Evolutionary conservation across 1,139 yeast genomes (phyloP), one percentile per base, ranked within the genome.

Genomic region (Suhomyces maxii): DNA sequence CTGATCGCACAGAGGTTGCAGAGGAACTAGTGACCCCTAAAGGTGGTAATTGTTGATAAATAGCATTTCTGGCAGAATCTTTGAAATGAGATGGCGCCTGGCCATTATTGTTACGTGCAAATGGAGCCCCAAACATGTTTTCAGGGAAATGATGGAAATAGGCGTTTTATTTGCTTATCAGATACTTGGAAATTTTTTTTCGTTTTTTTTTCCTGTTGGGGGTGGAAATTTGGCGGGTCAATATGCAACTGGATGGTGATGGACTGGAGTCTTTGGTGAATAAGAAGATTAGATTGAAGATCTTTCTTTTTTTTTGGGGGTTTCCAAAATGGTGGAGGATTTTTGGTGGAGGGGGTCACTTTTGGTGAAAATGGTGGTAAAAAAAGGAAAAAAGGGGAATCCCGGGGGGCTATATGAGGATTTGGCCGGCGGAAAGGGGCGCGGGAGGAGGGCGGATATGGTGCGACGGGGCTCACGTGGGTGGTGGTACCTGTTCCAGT

Each of bases 11-110:
- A 56, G 44, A 55, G 7, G 65, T 53, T 8, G 67, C 66, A 18
- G 60, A 47, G 8, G 60, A 54, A 33, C 59, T 57, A 11, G 65
- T 58, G 9, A 59, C 56, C 41, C 63, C 66, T 37, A 57, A 55
- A 6, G 68, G 66, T 7, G 76, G 76, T 37, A 75, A 63, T 52
- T 73, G 78, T 51, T 69, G 76, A 53, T 72, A 75, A 52, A 75
- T 73, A 53, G 77, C 78, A 55, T 64, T 71, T 61, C 80, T 67
- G 39, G 80, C 80, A 42, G 65, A 64, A 42, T 75, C 79, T 47
- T 70, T 70, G 58, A 75, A 74, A 36, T 71, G 74, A 9, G 71
- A 57, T 8, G 80, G 79, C n/a, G 77, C 63, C 41, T 68, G 65
- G 49, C 62, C 50, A 39, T 63, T 64, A 41, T 59, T 60, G 41